A percentile compares a stretch with the other conserved stretches of the same genome.
phyloP scores from a whole-genome alignment of 192 early-diverging fungal species.

The Coemansia sp. region DNA sequence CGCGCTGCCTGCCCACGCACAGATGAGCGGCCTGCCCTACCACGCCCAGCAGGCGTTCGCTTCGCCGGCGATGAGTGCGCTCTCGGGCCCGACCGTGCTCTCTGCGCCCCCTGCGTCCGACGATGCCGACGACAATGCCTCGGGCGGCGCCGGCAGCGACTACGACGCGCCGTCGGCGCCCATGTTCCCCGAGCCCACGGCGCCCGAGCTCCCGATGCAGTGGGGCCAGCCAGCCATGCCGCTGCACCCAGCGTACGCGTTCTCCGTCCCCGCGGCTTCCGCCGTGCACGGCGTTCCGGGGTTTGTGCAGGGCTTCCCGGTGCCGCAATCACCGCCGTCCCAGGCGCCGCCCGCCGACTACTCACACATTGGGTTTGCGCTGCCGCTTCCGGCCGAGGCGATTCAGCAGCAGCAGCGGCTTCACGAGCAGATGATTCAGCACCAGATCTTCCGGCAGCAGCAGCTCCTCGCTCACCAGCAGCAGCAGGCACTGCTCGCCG shows the following conservation, averaged over 20 bases:
- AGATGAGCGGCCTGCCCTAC: conserved; percentile 3
- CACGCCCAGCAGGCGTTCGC: background rate
- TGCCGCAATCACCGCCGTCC: conserved; percentile 6
- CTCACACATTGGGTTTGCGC: background rate
- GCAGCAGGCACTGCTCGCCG: background rate
- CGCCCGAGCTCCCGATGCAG: conserved; percentile 40
- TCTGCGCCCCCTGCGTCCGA: conserved; percentile 33
- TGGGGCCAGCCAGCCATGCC: conserved; percentile 20
- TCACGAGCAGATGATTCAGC: conserved; percentile 1
- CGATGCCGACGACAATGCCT: background rate
- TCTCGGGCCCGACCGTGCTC: conserved; percentile 18
- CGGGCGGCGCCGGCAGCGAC: conserved; percentile 3
- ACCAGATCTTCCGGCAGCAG: background rate
- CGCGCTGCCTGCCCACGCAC: no score
- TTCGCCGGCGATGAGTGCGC: background rate
- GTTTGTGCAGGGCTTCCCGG: conserved; percentile 15
- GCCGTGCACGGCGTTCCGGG: background rate
- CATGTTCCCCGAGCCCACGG: conserved; percentile 36
- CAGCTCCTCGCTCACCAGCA: background rate
- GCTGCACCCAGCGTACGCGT: conserved; percentile 8
- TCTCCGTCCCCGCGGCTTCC: conserved; percentile 30
- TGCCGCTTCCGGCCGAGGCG: background rate
- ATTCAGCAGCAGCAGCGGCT: background rate
- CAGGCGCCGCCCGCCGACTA: background rate
- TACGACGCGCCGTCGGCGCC: conserved; percentile 45